Evolutionary conservation across 225 moss, liverwort and hornwort species (phyloP).

Genomic region (Rhytidiadelphus loreus): DNA sequence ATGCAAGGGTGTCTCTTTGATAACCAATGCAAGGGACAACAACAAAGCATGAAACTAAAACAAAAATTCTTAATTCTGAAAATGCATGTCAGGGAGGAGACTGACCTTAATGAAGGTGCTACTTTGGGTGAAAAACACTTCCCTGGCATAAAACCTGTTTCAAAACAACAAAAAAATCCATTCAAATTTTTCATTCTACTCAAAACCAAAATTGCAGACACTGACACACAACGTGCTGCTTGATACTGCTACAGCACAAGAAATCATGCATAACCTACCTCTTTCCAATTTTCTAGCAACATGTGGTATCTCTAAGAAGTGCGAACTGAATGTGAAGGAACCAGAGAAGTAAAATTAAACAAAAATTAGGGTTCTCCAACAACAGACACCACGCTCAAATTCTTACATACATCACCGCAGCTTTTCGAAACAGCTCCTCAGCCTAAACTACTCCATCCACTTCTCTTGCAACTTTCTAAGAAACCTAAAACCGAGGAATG

Average conservation of each 20-base stretch:
- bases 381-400: neutral
- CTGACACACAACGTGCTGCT: neutral
- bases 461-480: neutral
- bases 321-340: neutral
- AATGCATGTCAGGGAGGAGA: neutral
- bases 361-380: neutral
- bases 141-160: conserved; percentile 41
- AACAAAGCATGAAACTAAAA: neutral
- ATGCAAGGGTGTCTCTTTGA: neutral
- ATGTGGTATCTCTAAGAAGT: neutral
- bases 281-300: neutral
- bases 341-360: neutral
- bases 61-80: neutral
- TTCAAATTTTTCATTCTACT: neutral
- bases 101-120: conserved; percentile 58
- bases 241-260: neutral
- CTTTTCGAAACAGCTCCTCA: neutral
- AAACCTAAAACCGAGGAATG: neutral
- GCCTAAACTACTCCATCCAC: neutral
- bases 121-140: conserved; percentile 58
- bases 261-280: neutral
- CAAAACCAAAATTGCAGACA: neutral
- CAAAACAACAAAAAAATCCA: neutral
- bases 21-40: neutral
- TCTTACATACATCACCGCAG: neutral